Percentiles rank a stretch among this genome's conserved stretches.
These are phyloP conservation scores for Colletotrichum orchidophilum DNA, from an alignment of 2,329 filamentous ascomycete species.

Conservation along the genomic window DNA sequence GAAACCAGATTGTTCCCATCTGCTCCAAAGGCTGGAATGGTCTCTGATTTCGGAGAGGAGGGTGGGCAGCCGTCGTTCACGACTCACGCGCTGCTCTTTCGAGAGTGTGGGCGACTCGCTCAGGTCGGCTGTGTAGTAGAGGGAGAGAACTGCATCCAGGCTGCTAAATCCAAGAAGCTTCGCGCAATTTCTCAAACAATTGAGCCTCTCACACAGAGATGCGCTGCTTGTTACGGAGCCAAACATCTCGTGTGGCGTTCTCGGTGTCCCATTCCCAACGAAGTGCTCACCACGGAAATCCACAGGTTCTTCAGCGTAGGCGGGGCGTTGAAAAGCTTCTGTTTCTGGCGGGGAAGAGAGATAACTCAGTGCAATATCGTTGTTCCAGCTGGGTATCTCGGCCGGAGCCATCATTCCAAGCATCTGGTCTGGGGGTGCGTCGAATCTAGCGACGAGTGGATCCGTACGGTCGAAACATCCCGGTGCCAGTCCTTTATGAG, in stretches of 20 bases:
- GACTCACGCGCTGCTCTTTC: background rate
- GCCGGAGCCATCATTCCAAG: background rate
- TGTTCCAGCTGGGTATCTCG: background rate
- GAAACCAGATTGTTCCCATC: background rate
- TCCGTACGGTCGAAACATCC: background rate
- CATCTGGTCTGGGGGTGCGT: background rate
- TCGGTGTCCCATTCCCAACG: background rate
- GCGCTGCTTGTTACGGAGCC: background rate
- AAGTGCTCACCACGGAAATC: background rate
- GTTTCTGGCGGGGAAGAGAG: background rate
- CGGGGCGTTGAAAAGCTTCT: background rate
- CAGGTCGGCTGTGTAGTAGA: background rate
- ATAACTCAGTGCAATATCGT: background rate
- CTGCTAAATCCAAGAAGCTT: background rate
- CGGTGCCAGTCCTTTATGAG: background rate
- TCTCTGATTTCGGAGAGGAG: background rate
- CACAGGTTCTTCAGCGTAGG: background rate
- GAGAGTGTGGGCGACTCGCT: background rate
- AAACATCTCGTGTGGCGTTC: background rate
- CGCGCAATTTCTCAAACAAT: background rate
- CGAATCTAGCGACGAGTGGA: background rate
- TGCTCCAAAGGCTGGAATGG: background rate
- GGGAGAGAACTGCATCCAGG: background rate
- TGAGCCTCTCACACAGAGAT: background rate
- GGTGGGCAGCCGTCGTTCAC: background rate